A percentile compares a stretch with the other conserved stretches of the same genome.
These are phyloP conservation scores for Bipolaris sorokiniana DNA, from an alignment of 2,329 filamentous ascomycete species.

Conservation along the genomic window DNA sequence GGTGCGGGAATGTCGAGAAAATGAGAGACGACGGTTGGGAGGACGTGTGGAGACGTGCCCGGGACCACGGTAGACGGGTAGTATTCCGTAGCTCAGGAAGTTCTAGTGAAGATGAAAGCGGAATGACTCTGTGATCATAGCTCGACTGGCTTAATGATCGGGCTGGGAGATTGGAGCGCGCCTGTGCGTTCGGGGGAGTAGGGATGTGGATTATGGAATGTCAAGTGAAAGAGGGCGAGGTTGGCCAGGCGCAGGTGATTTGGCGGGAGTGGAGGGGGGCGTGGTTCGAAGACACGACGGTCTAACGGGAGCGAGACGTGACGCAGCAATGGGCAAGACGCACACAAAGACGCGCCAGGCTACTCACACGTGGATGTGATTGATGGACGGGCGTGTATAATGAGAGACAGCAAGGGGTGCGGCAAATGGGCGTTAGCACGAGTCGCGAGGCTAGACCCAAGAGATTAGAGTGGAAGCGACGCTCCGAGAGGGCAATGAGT, in stretches of 20 bases:
- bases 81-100: slow-evolving; percentile 47
- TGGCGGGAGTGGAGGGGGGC: slow-evolving; percentile 10
- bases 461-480: slow-evolving; percentile 48
- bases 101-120: slow-evolving; percentile 50
- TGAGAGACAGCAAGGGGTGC: slow-evolving; percentile 34
- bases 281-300: slow-evolving; percentile 28
- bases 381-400: slow-evolving; percentile 36
- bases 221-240: slow-evolving; percentile 29
- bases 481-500: slow-evolving; percentile 36
- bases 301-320: slow-evolving; percentile 31
- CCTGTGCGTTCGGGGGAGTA: slow-evolving; percentile 45
- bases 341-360: slow-evolving; percentile 26
- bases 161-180: slow-evolving; percentile 42
- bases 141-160: slow-evolving; percentile 46
- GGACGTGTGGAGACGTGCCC: slow-evolving; percentile 50
- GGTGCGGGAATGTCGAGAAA: slow-evolving; percentile 47
- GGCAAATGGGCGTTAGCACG: slow-evolving; percentile 44
- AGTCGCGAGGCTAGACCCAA: slow-evolving; percentile 45
- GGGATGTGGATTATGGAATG: slow-evolving; percentile 43
- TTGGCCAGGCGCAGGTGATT: slow-evolving; percentile 28
- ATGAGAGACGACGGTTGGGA: slow-evolving; percentile 51
- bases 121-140: slow-evolving; percentile 50
- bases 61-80: slow-evolving; percentile 52
- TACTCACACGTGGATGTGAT: slow-evolving; percentile 32
- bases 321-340: slow-evolving; percentile 30